Evolutionary conservation across 2,329 filamentous ascomycete genomes (phyloP), one percentile per base, ranked within the genome.

Genomic region (Cladosporium phlei): DNA sequence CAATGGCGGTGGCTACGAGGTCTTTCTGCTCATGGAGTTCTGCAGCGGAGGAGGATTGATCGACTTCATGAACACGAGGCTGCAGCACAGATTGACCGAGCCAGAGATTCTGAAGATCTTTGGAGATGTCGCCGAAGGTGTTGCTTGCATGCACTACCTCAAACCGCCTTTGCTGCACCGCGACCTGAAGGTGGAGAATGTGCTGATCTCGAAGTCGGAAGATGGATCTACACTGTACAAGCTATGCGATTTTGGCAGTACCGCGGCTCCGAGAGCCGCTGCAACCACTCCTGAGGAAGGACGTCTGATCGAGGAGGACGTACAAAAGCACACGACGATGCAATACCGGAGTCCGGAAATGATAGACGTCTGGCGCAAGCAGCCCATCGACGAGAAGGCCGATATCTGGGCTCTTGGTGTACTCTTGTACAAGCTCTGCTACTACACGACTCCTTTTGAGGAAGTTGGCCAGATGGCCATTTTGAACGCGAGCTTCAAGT

Each of bases 121-220:
- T 70, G 85, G 85, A 42, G 93, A 98, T 66, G 88, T 96, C 46
- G 86, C 90, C 38, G 91, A 97, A 70, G 93, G 93, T 28, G 89
- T 98, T 34, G 93, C 93, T 22, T 95, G 89, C 66, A 98, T 98
- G 93, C 93, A 98, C 70, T 98, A 98, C 68, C 82, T 98, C 38
- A 94, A 94, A 69, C 93, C 93, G 4, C 83, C 93, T 39, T 72
- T 98, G 46, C 76, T 98, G 49, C 93, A 98, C 68, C 82, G 93
- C 54, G 93, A 98, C 68, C 72, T 98, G 53, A 98, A 98, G 71
- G 91, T 98, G 53, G 93, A 98, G 69, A 98, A 98, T 63, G 89
- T 98, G 33, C 77, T 98, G 47, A 98, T 98, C 54, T 86, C 84
- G 37, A 62, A 63, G 25, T 48, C 50, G 4, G 73, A 77, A 32